These are phyloP conservation scores for Biscogniauxia marginata DNA, from an alignment of 2,329 filamentous ascomycete genomes.

Conservation along the genomic window DNA sequence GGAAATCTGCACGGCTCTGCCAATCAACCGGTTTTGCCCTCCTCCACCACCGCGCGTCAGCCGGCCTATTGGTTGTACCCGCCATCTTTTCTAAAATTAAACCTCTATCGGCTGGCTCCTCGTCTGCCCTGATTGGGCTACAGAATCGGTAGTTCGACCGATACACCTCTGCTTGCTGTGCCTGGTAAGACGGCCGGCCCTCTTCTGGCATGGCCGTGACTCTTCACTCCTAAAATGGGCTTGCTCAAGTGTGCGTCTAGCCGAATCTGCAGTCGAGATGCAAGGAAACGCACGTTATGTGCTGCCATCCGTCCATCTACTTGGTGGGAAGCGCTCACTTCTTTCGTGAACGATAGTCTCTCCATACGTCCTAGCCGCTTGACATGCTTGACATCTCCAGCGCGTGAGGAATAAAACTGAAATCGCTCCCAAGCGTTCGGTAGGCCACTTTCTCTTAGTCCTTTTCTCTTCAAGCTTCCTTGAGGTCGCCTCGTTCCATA, in stretches of 20 bases:
- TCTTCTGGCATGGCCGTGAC: conserved; percentile 25
- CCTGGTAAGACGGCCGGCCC: conserved; percentile 22
- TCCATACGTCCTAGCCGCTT: conserved; percentile 31
- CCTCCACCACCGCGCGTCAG: conserved; percentile 25
- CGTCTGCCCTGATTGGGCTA: conserved; percentile 26
- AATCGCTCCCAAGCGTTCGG: conserved; percentile 23
- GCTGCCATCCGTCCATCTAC: conserved; percentile 20
- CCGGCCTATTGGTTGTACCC: conserved; percentile 22
- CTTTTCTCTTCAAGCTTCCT: conserved; percentile 31
- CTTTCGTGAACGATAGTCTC: conserved; percentile 16
- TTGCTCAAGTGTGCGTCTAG: conserved; percentile 24
- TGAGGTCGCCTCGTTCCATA: conserved; percentile 35
- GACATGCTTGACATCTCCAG: conserved; percentile 26
- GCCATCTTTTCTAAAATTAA: conserved; percentile 32
- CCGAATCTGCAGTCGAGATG: conserved; percentile 25
- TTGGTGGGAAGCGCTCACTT: conserved; percentile 30
- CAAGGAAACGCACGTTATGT: conserved; percentile 25
- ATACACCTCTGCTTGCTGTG: conserved; percentile 15
- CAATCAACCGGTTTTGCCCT: conserved; percentile 22
- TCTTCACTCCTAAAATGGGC: conserved; percentile 27
- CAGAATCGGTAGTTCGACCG: conserved; percentile 16
- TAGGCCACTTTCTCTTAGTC: conserved; percentile 22
- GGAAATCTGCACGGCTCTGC: conserved; percentile 21
- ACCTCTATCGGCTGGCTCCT: conserved; percentile 15
- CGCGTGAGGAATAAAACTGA: conserved; percentile 30